Conservation (phyloP, 78 protist genomes). For the Mastigamoeba balamuthi region DNA sequence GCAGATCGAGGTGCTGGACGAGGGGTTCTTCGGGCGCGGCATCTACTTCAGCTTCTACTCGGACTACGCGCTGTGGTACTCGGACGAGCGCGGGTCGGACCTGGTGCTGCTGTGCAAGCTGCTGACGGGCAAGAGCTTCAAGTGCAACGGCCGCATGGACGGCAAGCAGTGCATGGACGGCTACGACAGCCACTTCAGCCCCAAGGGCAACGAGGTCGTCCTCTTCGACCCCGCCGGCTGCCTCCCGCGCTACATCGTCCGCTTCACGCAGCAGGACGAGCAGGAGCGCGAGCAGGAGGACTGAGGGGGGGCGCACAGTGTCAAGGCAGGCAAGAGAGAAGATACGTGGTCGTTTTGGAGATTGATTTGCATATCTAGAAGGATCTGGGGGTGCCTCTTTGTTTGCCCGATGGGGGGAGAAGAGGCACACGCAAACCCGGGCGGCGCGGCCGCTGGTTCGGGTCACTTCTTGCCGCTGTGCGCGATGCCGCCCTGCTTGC, state of each 20-base stretch:
- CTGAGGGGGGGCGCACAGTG: no score
- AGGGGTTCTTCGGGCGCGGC: background rate
- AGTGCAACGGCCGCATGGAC: background rate
- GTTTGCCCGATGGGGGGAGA: no score
- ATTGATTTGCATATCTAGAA: no score
- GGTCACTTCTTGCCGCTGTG: no score
- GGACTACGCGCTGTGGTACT: conserved; percentile 1
- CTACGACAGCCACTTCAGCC: background rate
- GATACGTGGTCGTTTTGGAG: no score
- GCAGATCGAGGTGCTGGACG: background rate
- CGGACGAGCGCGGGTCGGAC: background rate
- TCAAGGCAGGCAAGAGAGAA: no score
- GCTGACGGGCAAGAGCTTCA: background rate
- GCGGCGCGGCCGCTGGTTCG: no score
- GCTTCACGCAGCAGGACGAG: background rate
- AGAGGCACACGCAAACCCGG: no score
- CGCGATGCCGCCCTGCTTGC: no score
- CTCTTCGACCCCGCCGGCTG: background rate
- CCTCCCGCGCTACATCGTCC: background rate
- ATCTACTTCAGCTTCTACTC: conserved; percentile 2
- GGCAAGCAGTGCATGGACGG: background rate
- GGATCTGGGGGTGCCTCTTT: no score
- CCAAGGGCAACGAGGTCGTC: background rate
- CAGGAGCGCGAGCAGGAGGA: conserved; percentile 5
- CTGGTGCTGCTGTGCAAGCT: background rate